Evolutionary conservation across 164 flowering plant species (phyloP).

Genomic region (Platanus orientalis): DNA sequence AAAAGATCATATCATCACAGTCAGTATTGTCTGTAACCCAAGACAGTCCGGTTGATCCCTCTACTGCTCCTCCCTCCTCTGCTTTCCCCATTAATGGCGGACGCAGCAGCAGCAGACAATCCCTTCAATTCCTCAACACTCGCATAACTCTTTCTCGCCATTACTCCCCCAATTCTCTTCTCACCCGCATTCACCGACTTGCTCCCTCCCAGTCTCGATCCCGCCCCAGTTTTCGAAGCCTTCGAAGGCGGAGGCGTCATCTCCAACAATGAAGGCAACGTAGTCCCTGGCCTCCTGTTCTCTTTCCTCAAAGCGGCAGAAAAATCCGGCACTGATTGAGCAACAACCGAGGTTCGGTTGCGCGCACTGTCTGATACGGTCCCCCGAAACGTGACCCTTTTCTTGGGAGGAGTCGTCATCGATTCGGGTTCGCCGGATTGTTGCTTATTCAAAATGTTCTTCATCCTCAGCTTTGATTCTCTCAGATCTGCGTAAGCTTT

Average conservation of each 20-base stretch:
- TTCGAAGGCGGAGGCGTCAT: conserved; percentile 28
- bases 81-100: not conserved
- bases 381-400: conserved; percentile 30
- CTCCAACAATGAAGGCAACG: conserved; percentile 14
- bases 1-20: not conserved
- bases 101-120: not conserved
- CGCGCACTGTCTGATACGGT: not conserved
- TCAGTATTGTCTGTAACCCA: not conserved
- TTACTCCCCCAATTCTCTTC: conserved; percentile 14
- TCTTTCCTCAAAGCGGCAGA: conserved; percentile 35
- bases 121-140: not conserved
- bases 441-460: not conserved
- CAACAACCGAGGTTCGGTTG: conserved; percentile 22
- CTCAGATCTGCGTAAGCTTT: too few relatives aligned
- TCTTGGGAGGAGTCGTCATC: conserved; percentile 25
- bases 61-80: not conserved
- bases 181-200: conserved; percentile 41
- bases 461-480: conserved; percentile 6
- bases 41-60: not conserved
- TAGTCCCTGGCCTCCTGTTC: conserved; percentile 29
- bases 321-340: conserved; percentile 47
- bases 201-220: conserved; percentile 26
- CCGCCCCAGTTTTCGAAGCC: conserved; percentile 13
- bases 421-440: conserved; percentile 4
- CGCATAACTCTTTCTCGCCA: conserved; percentile 9